Conservation (phyloP, 1,284 basidiomycete species). For the Waitea zeae region DNA sequence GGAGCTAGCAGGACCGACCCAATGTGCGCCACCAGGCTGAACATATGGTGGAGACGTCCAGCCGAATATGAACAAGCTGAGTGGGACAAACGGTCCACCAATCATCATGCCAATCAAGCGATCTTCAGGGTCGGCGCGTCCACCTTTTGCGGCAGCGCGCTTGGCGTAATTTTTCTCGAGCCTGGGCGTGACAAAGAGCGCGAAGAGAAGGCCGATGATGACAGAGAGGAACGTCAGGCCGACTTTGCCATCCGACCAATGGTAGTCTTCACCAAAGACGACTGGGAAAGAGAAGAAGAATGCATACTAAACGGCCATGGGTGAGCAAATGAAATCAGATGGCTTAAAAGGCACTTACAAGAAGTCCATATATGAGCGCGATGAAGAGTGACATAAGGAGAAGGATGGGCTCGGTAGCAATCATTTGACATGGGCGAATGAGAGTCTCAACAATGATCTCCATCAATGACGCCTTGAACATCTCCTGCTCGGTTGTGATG, state of each 20-base stretch:
- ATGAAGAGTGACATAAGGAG: conserved; percentile 27
- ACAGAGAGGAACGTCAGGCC: conserved; percentile 30
- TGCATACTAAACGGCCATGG: conserved; percentile 5
- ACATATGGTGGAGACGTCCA: conserved; percentile 13
- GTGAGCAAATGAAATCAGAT: conserved; percentile 53
- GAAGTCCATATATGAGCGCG: conserved; percentile 21
- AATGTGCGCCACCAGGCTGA: conserved; percentile 8
- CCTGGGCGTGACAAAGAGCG: conserved; percentile 17
- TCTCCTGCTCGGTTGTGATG: conserved; percentile 19
- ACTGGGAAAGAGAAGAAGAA: conserved; percentile 19
- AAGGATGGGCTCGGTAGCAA: conserved; percentile 27
- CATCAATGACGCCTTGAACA: conserved; percentile 13
- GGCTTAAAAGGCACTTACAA: too few species aligned
- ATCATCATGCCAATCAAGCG: conserved; percentile 23
- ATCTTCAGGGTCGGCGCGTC: conserved; percentile 23
- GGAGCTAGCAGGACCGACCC: conserved; percentile 23
- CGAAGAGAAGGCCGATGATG: conserved; percentile 23
- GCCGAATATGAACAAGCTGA: conserved; percentile 19
- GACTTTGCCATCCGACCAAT: conserved; percentile 22
- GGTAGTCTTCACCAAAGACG: conserved; percentile 23
- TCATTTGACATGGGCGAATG: conserved; percentile 18
- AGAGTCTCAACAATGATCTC: conserved; percentile 12
- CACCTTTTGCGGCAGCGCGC: conserved; percentile 11
- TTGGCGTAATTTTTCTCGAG: conserved; percentile 18
- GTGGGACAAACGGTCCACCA: conserved; percentile 13